Evolutionary conservation across 169 alveolate genomes (phyloP), one percentile per base, ranked within the genome.

Genomic region (Babesia caballi): DNA sequence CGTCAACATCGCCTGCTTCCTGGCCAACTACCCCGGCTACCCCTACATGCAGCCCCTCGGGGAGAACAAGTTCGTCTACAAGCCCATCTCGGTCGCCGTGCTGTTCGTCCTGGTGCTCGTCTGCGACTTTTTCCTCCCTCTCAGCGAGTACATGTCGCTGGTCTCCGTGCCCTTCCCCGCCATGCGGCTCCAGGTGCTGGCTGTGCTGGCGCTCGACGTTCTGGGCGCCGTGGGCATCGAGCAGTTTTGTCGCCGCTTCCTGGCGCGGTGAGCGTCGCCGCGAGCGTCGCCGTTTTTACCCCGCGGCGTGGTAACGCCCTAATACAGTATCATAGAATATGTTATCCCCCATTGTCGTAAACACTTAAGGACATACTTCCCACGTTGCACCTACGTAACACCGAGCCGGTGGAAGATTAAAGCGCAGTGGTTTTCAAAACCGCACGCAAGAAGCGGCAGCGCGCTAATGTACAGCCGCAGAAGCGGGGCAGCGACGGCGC

Each of bases 11-110:
- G 72, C 94, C 23, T 83, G 92, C 35, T 94, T 92, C 78, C 82
- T 91, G 2, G 78, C 94, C 54, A 94, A 94, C 86, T 92, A 92
- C 77, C 92, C 85, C 54, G 97, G 95, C n/a, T 82, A 91, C 40
- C 97, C 97, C 11, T 94, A 88, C 53, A 88, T 91, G 89, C 72
- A 56, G 46, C 92, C 96, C 2, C 53, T 92, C 54, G 61, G 60
- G 40, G 85, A 89, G 28, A 90, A 91, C 77, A 82, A 80, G 68
- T 61, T 60, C 35, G 67, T 91, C 40, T 67, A 50, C 30, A 56
- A 58, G 35, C 61, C 83, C 15, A 63, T 88, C 15, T 49, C 49
- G 9, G 33, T 33, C 12, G 75, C 88, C 7, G 51, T 68, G 25
- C 15, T 35, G 33, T 58, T 85, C 35, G 19, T 86, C 47, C 32